Percentiles rank a stretch among this genome's conserved stretches.
Evolutionary conservation across 2,329 filamentous ascomycete species (phyloP).

Genomic region (Leptographium lundbergii): DNA sequence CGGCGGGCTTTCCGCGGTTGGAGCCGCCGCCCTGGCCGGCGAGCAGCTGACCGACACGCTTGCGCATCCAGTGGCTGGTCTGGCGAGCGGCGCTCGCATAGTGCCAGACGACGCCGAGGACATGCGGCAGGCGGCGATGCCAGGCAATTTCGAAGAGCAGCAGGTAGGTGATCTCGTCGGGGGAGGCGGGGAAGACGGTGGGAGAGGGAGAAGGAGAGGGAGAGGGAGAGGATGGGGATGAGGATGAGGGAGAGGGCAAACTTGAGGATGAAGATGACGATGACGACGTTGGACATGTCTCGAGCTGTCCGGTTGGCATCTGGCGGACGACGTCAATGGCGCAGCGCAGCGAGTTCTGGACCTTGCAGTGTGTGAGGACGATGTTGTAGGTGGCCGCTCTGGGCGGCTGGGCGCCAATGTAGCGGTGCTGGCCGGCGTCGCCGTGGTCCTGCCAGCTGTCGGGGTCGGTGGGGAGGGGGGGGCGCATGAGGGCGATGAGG

Average conservation of each 20-base stretch:
- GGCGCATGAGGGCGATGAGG: constrained; percentile 21
- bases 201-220: too few species aligned
- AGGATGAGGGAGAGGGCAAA: too few species aligned
- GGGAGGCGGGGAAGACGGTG: constrained; percentile 9
- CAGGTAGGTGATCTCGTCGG: constrained; percentile 22
- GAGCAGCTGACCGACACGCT: constrained; percentile 8
- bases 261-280: not conserved
- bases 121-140: constrained; percentile 18
- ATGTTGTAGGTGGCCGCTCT: constrained; percentile 23
- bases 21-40: not conserved
- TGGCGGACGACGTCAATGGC: constrained; percentile 15
- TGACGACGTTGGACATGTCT: not conserved
- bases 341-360: constrained; percentile 11
- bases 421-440: constrained; percentile 2
- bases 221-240: not conserved
- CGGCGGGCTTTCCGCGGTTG: not conserved
- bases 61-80: constrained; percentile 18
- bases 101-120: constrained; percentile 20
- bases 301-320: constrained; percentile 4
- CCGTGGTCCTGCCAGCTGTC: not conserved
- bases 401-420: constrained; percentile 11
- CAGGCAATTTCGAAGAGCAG: constrained; percentile 26
- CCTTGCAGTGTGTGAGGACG: constrained; percentile 17
- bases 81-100: constrained; percentile 17
- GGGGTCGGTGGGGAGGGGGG: not conserved